Conservation (phyloP, 345 rosid species). For the Garcia nutans region DNA sequence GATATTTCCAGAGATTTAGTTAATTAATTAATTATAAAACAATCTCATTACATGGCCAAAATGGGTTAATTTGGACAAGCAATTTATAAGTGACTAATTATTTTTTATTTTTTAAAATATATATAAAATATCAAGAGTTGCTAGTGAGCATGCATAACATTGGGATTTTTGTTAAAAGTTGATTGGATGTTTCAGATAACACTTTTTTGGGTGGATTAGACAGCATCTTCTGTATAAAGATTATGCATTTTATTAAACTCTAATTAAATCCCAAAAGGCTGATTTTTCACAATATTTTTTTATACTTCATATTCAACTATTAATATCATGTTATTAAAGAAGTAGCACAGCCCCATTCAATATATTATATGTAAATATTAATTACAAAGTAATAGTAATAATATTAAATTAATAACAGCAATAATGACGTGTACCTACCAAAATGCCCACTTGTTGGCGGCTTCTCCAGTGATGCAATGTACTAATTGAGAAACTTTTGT, state of each 20-base stretch:
- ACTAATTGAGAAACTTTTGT: not conserved
- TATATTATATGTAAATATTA: no score
- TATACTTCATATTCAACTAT: constrained; percentile 1
- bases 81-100: not conserved
- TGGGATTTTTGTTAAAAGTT: constrained; percentile 12
- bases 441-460: constrained; percentile 18
- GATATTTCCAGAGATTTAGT: not conserved
- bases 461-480: constrained; percentile 26
- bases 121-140: not conserved
- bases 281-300: not conserved
- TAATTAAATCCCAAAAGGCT: constrained; percentile 2
- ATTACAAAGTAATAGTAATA: no score
- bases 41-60: not conserved
- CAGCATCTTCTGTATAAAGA: constrained; percentile 22
- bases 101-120: no score
- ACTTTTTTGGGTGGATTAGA: constrained; percentile 21
- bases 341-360: not conserved
- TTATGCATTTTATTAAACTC: constrained; percentile 17
- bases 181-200: constrained; percentile 24
- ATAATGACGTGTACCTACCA: constrained; percentile 18
- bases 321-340: constrained; percentile 16
- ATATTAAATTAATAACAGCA: no score
- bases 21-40: not conserved
- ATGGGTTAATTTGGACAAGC: not conserved
- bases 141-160: constrained; percentile 28